Conservation (phyloP, 495 filamentous ascomycete genomes). For the Neurospora tetraspora region DNA sequence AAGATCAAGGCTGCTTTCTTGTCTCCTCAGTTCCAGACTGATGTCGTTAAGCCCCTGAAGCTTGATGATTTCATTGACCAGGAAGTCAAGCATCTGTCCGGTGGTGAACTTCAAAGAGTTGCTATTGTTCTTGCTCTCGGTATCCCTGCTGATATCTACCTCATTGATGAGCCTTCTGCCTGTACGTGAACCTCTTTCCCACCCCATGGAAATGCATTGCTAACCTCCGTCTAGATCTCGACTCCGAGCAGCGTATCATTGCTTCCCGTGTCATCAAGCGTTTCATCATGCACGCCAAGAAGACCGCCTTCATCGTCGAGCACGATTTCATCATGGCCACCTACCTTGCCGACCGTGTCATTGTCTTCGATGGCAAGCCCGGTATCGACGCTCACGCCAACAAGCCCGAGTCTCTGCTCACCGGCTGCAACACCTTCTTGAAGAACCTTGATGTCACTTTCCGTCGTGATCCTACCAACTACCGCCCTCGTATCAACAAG, state of each 20-base stretch:
- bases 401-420: conserved; percentile 80
- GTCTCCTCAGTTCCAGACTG: conserved; percentile 95
- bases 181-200: conserved; percentile 10
- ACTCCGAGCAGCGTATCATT: conserved; percentile 98
- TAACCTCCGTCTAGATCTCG: conserved; percentile 40
- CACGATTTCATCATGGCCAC: conserved; percentile 99
- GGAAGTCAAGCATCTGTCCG: conserved; percentile 96
- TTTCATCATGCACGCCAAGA: conserved; percentile 99
- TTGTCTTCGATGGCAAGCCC: conserved; percentile 92
- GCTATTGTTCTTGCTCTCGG: conserved; percentile 94
- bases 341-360: conserved; percentile 94
- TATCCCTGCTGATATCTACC: conserved; percentile 93
- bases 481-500: conserved; percentile 97
- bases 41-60: conserved; percentile 97
- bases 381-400: conserved; percentile 83
- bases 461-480: conserved; percentile 94
- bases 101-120: conserved; percentile 95
- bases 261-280: conserved; percentile 96
- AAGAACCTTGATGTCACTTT: conserved; percentile 96
- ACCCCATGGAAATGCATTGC: background rate
- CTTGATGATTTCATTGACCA: conserved; percentile 99
- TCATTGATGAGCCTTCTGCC: conserved; percentile 70
- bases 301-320: conserved; percentile 97
- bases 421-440: conserved; percentile 93
- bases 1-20: conserved; percentile 95